Conservation (phyloP, 2,329 filamentous ascomycete species). For the Didymella exigua region DNA sequence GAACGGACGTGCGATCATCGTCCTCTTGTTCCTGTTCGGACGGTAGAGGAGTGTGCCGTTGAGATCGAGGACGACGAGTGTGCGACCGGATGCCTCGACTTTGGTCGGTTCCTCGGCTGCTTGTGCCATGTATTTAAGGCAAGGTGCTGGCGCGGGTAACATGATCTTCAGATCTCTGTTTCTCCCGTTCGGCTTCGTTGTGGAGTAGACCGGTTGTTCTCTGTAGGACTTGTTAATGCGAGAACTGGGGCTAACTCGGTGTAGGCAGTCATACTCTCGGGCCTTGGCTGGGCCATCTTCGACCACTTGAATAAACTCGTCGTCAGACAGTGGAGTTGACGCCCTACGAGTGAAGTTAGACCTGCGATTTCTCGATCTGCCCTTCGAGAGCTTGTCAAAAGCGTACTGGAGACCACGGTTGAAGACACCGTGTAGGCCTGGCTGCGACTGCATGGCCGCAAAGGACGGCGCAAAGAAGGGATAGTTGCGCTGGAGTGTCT, state of each 20-base stretch:
- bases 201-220: constrained; percentile 1
- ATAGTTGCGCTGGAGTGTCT: constrained; percentile 17
- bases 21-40: constrained; percentile 54
- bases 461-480: constrained; percentile 21
- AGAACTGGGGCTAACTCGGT: constrained; percentile 11
- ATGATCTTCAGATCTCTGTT: constrained; percentile 36
- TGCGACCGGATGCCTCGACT: constrained; percentile 59
- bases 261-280: constrained; percentile 27
- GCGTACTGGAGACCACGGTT: constrained; percentile 30
- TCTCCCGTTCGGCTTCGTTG: constrained; percentile 17
- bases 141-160: constrained; percentile 64
- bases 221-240: constrained; percentile 35
- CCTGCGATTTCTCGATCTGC: constrained; percentile 17
- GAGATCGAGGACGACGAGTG: constrained; percentile 87
- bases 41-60: constrained; percentile 89
- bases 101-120: constrained; percentile 48
- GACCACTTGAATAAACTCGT: neutral
- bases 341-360: constrained; percentile 24
- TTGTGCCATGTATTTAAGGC: constrained; percentile 64
- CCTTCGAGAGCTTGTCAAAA: constrained; percentile 22
- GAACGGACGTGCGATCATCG: constrained; percentile 70
- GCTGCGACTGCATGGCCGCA: constrained; percentile 20
- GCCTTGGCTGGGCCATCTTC: constrained; percentile 17
- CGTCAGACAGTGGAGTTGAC: constrained; percentile 21
- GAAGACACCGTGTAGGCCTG: constrained; percentile 15